phyloP scores from a whole-genome alignment of 139 green algal genomes.

The Yamagishiella unicocca region DNA sequence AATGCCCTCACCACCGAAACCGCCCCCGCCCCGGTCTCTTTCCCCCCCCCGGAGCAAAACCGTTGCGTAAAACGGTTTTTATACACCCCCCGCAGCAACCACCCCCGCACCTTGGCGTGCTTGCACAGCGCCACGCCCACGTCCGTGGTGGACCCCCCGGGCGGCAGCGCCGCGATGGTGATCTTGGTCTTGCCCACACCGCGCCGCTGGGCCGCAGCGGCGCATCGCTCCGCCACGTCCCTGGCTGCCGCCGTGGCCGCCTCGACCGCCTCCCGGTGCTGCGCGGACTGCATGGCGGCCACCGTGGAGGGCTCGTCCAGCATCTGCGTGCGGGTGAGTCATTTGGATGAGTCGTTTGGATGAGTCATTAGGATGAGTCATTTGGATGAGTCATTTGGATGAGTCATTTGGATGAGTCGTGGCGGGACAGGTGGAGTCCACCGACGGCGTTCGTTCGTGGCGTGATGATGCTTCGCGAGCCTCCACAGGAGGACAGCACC shows the following conservation, averaged over 20 bases:
- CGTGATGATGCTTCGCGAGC: too few relatives aligned
- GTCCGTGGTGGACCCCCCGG: constrained; percentile 53
- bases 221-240: constrained; percentile 43
- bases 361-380: too few relatives aligned
- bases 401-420: too few relatives aligned
- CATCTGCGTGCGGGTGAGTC: constrained; percentile 36
- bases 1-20: too few relatives aligned
- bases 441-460: too few relatives aligned
- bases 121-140: constrained; percentile 67
- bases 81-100: background rate
- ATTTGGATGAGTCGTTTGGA: too few relatives aligned
- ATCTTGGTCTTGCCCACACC: constrained; percentile 57
- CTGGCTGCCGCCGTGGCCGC: background rate
- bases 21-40: too few relatives aligned
- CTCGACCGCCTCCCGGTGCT: constrained; percentile 39
- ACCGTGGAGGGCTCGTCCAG: constrained; percentile 60
- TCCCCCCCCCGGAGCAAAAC: too few relatives aligned
- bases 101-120: constrained; percentile 46
- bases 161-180: constrained; percentile 51
- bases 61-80: too few relatives aligned
- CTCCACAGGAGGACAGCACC: too few relatives aligned
- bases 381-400: too few relatives aligned
- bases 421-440: too few relatives aligned
- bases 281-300: constrained; percentile 54
- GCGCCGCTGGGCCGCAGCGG: constrained; percentile 15